Conservation (phyloP, 225 moss, liverwort and hornwort species). For the Marchantia paleacea region DNA sequence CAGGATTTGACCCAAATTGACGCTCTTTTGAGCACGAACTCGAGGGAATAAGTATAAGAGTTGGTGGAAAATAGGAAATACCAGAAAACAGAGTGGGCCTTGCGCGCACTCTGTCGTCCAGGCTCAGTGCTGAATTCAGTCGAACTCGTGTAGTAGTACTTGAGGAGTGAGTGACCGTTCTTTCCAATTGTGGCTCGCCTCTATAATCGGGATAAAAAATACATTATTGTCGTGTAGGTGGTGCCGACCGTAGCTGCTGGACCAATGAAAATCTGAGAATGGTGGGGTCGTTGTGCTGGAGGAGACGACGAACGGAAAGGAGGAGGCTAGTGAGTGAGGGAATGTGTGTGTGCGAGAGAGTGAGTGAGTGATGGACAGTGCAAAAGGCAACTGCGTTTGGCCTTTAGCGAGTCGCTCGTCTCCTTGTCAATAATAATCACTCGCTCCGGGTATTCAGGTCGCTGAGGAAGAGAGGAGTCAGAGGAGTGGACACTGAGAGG, state of each 20-base stretch:
- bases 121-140: too few relatives aligned
- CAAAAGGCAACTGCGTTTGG: slow-evolving; percentile 13
- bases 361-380: slow-evolving; percentile 22
- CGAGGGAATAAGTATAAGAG: too few relatives aligned
- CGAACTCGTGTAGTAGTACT: not conserved
- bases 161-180: not conserved
- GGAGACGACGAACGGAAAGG: slow-evolving; percentile 12
- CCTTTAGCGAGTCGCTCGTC: slow-evolving; percentile 3
- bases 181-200: not conserved
- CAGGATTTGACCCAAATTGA: not conserved
- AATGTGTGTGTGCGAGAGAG: too few relatives aligned
- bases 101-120: too few relatives aligned
- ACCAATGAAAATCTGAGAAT: not conserved
- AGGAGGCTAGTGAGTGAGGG: not conserved
- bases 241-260: not conserved
- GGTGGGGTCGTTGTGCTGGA: slow-evolving; percentile 5
- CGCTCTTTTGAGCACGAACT: not conserved
- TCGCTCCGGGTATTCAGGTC: not conserved
- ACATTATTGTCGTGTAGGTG: not conserved
- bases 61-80: too few relatives aligned
- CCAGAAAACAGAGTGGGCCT: too few relatives aligned
- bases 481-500: slow-evolving; percentile 2
- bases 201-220: not conserved
- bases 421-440: not conserved
- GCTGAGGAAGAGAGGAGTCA: not conserved